Base-by-base conservation (phyloP, 352 stramenopile genomes). In the Phytophthora litchii region DNA sequence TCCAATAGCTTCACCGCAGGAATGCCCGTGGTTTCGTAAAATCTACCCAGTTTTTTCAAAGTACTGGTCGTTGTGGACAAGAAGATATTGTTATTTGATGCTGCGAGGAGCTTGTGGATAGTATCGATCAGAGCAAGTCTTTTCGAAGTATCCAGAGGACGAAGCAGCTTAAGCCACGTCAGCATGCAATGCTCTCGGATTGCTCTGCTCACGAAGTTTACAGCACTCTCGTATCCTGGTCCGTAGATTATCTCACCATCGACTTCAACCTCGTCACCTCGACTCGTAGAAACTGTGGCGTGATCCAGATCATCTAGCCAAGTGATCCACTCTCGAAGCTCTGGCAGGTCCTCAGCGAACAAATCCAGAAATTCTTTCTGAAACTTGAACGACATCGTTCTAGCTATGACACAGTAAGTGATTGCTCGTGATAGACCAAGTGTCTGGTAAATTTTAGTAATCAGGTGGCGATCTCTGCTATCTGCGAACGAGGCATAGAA, bases 391-490 rank as follows among this genome's bases (percentile, higher is more conserved):
- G 77, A 36, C 3, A 89, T 27, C 4, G 67, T 73, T 11, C 58
- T 46, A 2, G 63, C 73, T 17, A 89, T 54, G 8, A 55, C 23
- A 34, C 75, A 85, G 47, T 83, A 83, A 19, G 67, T 69, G 35
- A 65, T 47, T 10, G 60, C 66, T 12, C 70, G 47, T 9, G 61
- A 40, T 6, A 70, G 47, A 0, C 75, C 75, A 23, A 90, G 54
- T 1, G 78, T 72, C 54, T 86, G 78, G 36, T 88, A 78, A 29
- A 80, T 78, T 53, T 81, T 83, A 0, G 72, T 72, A 19, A 90
- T 69, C 6, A 74, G 42, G 13, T 72, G 52, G 4, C 80, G 78
- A 31, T 88, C 78, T 47, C 44, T 46, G 4, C 55, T 63, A 16
- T 84, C 72, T 32, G 76, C 74, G 10, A 88, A 70, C 0, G 62